Conservation (phyloP, 805 yeast species). For the Candida ulmi region DNA sequence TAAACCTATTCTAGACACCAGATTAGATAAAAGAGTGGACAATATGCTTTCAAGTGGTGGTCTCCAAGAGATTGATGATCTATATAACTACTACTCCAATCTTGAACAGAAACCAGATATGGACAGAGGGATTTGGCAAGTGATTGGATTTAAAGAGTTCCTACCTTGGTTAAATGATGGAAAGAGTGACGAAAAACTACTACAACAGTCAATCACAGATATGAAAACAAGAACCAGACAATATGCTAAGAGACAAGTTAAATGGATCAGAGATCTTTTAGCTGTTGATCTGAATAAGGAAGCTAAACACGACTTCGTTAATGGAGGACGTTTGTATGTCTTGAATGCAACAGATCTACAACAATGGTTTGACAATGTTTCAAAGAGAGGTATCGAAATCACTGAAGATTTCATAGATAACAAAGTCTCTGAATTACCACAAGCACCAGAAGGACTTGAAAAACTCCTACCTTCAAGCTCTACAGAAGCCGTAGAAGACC, state of each 20-base stretch:
- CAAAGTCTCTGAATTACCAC: conserved; percentile 5
- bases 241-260: conserved; percentile 83
- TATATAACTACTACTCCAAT: conserved; percentile 41
- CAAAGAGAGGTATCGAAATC: conserved; percentile 47
- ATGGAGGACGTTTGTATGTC: conserved; percentile 62
- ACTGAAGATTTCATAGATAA: conserved; percentile 33
- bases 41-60: conserved; percentile 74
- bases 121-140: conserved; percentile 87
- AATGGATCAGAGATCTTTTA: conserved; percentile 79
- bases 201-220: conserved; percentile 47
- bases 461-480: conserved; percentile 22
- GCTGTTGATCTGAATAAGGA: conserved; percentile 54
- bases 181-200: conserved; percentile 16
- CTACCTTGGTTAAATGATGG: conserved; percentile 54
- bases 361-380: conserved; percentile 56
- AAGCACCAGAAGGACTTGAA: conserved; percentile 34
- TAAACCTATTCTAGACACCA: conserved; percentile 43
- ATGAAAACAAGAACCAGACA: conserved; percentile 85
- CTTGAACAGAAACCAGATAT: conserved; percentile 39
- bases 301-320: conserved; percentile 34
- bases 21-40: conserved; percentile 81
- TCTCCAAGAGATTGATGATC: conserved; percentile 55
- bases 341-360: conserved; percentile 72
- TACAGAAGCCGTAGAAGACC: conserved; percentile 4
- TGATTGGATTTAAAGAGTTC: conserved; percentile 89